Conservation (phyloP, 257 asterid species). For the Cordia subcordata region DNA sequence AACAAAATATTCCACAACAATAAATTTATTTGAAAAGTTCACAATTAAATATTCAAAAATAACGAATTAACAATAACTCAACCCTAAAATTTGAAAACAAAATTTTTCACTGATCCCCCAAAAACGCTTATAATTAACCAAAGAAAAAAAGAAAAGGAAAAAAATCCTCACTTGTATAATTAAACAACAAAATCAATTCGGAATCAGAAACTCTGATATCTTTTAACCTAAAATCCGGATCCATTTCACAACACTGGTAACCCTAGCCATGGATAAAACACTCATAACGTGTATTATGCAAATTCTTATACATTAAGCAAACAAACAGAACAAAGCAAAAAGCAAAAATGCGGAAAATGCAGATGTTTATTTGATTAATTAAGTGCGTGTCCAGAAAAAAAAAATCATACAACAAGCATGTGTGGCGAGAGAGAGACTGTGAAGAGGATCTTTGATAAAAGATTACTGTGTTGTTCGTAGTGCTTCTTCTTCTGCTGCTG, state of each 20-base stretch:
- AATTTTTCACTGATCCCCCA: not conserved
- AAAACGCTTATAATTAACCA: not conserved
- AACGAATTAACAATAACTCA: not conserved
- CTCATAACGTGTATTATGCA: slow-evolving; percentile 1
- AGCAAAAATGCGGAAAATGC: not conserved
- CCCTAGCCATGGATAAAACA: slow-evolving; percentile 12
- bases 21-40: too few relatives aligned
- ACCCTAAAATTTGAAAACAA: slow-evolving; percentile 3
- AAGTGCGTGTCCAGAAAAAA: too few relatives aligned
- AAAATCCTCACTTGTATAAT: not conserved
- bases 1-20: too few relatives aligned
- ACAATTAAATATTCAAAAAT: too few relatives aligned
- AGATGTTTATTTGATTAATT: not conserved
- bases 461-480: too few relatives aligned
- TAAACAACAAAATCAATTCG: not conserved
- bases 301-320: too few relatives aligned
- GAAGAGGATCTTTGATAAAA: slow-evolving; percentile 13
- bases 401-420: too few relatives aligned
- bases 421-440: not conserved
- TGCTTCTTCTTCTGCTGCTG: not conserved
- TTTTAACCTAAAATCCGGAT: slow-evolving; percentile 4
- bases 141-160: not conserved
- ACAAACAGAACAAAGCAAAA: too few relatives aligned
- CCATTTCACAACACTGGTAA: slow-evolving; percentile 8
- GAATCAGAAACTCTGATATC: too few relatives aligned